Evolutionary conservation across 2,329 filamentous ascomycete genomes (phyloP).

Genomic region (Fusarium sp.): DNA sequence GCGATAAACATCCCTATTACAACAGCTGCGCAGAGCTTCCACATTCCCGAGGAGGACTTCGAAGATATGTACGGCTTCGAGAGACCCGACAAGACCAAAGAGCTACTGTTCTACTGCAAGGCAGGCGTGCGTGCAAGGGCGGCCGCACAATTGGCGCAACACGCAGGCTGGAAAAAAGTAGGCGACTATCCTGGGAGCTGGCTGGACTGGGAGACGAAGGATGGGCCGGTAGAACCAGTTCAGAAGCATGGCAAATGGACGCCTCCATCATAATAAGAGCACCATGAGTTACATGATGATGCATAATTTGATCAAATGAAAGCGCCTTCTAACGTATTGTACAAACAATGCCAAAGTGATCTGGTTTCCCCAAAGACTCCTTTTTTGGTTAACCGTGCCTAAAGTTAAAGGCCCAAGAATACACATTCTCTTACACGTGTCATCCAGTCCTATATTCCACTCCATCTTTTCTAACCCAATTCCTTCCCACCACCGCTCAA

Average conservation of each 20-base stretch:
- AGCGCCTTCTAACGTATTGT: constrained; percentile 41
- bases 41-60: constrained; percentile 82
- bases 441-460: constrained; percentile 24
- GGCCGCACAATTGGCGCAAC: constrained; percentile 80
- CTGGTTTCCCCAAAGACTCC: constrained; percentile 27
- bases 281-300: background rate
- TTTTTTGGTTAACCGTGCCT: constrained; percentile 23
- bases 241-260: background rate
- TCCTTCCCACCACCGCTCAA: constrained; percentile 10
- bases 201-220: constrained; percentile 83
- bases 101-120: constrained; percentile 92
- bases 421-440: constrained; percentile 36
- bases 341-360: constrained; percentile 38
- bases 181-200: constrained; percentile 82
- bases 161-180: constrained; percentile 79
- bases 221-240: constrained; percentile 66
- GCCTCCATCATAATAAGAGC: constrained; percentile 46
- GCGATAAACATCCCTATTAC: constrained; percentile 86
- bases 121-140: constrained; percentile 85
- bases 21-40: constrained; percentile 82
- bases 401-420: constrained; percentile 7
- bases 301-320: constrained; percentile 31
- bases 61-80: constrained; percentile 83
- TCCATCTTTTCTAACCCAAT: constrained; percentile 5
- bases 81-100: constrained; percentile 68